Evolutionary conservation across 1,139 yeast genomes (phyloP), one percentile per base, ranked within the genome.

Genomic region (Wickerhamomyces sp.): DNA sequence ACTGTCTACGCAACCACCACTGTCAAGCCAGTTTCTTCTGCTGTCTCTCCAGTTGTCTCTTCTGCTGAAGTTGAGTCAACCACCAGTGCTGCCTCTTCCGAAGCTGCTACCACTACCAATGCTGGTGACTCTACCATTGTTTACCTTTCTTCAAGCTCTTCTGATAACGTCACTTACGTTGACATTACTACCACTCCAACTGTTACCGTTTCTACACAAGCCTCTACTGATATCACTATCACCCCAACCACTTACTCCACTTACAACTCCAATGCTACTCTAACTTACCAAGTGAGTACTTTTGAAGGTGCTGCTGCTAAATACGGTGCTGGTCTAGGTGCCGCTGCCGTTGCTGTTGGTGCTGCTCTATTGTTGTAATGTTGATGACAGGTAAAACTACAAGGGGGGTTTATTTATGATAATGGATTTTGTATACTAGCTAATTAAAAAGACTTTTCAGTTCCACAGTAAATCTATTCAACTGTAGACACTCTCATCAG

Each of bases 241-340:
- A 58, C 63, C 24, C 58, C 62, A 39, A 57, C 62, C 16, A 48
- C 57, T 28, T 50, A 42, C 50, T 47, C 55, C 24, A 54, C 58
- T 19, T 47, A 36, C 40, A 45, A 41, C 37, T 36, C 42, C n/a
- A 40, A 44, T 38, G 13, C 40, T 12, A 40, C 57, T 25, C 30
- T 48, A n/a, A 23, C 36, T 21, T 38, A 43, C 29, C 17, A 52
- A 11, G 35, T 62, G 16, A 33, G 61, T 26, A 40, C 59, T 18
- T 51, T 20, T 38, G 44, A 41, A 38, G 55, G 55, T 44, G 39
- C 34, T 16, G 55, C 41, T 38, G 33, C 33, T n/a, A 22, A 16
- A 17, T 29, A 22, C n/a, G 30, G 23, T 29, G 37, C 23, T 28
- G 33, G 36, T 20, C 24, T 29, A 11, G 23, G 30, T 22, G 38